These are phyloP conservation scores for Thermomyces lanuginosus DNA, from an alignment of 2,329 filamentous ascomycete genomes.

Conservation along the genomic window DNA sequence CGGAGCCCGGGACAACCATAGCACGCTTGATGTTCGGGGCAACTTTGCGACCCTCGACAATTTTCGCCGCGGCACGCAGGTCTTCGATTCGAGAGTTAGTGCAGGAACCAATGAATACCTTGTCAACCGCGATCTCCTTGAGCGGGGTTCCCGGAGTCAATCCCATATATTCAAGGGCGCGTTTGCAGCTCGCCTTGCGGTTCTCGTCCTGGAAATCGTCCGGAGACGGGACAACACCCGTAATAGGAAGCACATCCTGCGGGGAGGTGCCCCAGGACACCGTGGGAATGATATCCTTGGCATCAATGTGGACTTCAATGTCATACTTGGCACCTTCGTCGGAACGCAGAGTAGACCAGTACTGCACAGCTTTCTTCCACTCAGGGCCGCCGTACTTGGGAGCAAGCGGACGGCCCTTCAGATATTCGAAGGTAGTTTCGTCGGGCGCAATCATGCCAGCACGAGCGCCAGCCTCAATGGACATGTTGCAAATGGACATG, in stretches of 20 bases:
- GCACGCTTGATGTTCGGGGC: conserved; percentile 81
- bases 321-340: conserved; percentile 85
- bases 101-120: conserved; percentile 96
- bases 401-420: conserved; percentile 77
- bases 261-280: conserved; percentile 95
- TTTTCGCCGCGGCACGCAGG: conserved; percentile 66
- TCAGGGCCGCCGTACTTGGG: conserved; percentile 69
- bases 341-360: conserved; percentile 75
- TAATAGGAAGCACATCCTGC: conserved; percentile 92
- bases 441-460: conserved; percentile 96
- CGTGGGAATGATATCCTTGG: conserved; percentile 82
- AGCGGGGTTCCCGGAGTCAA: conserved; percentile 71
- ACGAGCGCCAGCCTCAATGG: conserved; percentile 86
- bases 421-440: conserved; percentile 83
- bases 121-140: conserved; percentile 84
- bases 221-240: conserved; percentile 73
- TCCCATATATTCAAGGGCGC: conserved; percentile 93
- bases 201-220: conserved; percentile 65
- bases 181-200: conserved; percentile 63
- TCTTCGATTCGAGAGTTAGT: conserved; percentile 97
- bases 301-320: conserved; percentile 73
- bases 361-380: conserved; percentile 75
- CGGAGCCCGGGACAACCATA: conserved; percentile 92
- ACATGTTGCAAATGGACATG: conserved; percentile 99
- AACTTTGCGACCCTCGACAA: conserved; percentile 76